These are phyloP conservation scores for Chlamydomonas reinhardtii DNA, from an alignment of 163 green algal genomes.

Conservation along the genomic window DNA sequence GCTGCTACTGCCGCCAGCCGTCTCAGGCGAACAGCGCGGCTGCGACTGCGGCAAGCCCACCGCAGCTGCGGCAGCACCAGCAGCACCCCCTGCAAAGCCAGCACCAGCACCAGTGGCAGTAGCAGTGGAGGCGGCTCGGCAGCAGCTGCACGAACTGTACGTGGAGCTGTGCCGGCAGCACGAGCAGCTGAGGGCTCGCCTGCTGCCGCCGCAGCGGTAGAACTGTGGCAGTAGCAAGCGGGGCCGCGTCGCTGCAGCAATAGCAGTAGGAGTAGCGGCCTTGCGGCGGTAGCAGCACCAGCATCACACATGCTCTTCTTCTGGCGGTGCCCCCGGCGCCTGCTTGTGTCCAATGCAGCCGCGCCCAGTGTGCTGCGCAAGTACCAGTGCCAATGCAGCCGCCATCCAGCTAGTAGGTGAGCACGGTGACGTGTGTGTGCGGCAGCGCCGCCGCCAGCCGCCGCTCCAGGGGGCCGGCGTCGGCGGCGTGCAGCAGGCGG, in stretches of 20 bases:
- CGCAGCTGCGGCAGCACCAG: background rate
- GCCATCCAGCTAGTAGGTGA: too few species aligned
- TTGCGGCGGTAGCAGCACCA: background rate
- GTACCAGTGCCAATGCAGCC: too few species aligned
- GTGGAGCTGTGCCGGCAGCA: too few species aligned
- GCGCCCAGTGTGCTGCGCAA: too few species aligned
- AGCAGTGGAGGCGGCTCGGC: background rate
- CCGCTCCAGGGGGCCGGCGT: background rate
- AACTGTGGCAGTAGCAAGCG: too few species aligned
- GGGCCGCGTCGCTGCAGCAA: too few species aligned
- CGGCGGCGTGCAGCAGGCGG: background rate
- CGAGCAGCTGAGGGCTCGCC: background rate
- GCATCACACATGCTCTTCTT: too few species aligned
- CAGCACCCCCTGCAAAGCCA: background rate
- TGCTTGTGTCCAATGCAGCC: too few species aligned
- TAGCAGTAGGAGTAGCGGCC: too few species aligned
- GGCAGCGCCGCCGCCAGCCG: background rate
- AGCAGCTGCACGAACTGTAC: background rate
- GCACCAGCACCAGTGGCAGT: background rate
- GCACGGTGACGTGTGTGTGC: background rate
- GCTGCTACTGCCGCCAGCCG: too few species aligned
- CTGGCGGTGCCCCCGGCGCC: too few species aligned
- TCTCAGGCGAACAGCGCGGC: too few species aligned
- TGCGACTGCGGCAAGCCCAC: background rate
- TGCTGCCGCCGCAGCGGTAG: background rate